Evolutionary conservation across 192 early-diverging fungal genomes (phyloP).

Genomic region (Pilobolus umbonatus): DNA sequence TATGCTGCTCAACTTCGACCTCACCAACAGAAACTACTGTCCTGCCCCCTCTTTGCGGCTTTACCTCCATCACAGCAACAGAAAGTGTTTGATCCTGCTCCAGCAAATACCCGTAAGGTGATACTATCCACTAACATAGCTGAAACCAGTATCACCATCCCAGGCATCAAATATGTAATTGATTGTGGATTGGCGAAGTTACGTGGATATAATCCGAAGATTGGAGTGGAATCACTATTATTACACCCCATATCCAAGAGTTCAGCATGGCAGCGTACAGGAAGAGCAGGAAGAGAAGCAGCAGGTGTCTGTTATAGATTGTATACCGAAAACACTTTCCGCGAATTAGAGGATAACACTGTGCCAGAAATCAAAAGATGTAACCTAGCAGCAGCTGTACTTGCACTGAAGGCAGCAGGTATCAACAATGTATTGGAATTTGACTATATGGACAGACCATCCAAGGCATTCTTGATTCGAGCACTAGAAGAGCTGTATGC

Average conservation of each 20-base stretch:
- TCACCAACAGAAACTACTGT: constrained; percentile 49
- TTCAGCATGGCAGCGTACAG: constrained; percentile 84
- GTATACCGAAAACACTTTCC: constrained; percentile 82
- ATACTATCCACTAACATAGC: constrained; percentile 98
- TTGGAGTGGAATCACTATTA: constrained; percentile 82
- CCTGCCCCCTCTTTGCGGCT: constrained; percentile 91
- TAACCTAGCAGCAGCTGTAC: constrained; percentile 79
- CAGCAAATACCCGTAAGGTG: constrained; percentile 81
- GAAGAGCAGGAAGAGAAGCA: constrained; percentile 95
- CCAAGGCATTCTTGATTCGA: constrained; percentile 64
- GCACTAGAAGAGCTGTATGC: constrained; percentile 89
- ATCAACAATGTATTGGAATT: constrained; percentile 85
- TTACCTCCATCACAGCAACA: constrained; percentile 86
- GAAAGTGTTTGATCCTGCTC: constrained; percentile 84
- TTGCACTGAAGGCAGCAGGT: constrained; percentile 89
- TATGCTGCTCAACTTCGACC: constrained; percentile 59
- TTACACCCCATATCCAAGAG: constrained; percentile 89
- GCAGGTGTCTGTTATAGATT: constrained; percentile 88
- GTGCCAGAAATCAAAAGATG: constrained; percentile 94
- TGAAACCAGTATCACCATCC: constrained; percentile 96
- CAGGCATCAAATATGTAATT: constrained; percentile 90
- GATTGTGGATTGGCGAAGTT: constrained; percentile 93
- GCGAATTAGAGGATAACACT: constrained; percentile 68
- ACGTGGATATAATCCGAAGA: constrained; percentile 81
- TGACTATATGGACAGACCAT: constrained; percentile 94